Evolutionary conservation across 495 filamentous ascomycete species (phyloP), one percentile per base, ranked within the genome.

Genomic region (Trichoderma orchidacearum): DNA sequence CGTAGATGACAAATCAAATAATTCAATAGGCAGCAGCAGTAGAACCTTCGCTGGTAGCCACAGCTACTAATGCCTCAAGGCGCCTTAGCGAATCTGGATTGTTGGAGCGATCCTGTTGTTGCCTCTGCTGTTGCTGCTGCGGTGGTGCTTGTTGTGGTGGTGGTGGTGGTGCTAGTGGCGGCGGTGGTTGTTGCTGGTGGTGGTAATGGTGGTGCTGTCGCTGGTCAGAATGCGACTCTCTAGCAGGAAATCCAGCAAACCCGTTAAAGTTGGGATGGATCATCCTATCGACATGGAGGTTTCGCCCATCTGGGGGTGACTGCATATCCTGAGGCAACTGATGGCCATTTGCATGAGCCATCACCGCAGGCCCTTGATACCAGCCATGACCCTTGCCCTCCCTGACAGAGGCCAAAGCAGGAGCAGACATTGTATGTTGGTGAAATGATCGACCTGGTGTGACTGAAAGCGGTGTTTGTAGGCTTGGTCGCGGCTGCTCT

Each of bases 41-140:
- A 6, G 85, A 81, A 41, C 87, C 83, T 64, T 95, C 87, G 58
- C 85, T 87, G 2, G 90, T 93, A 8, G 90, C 90, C 55, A 93
- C 89, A 3, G 90, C 90, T 27, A 95, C 90, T 30, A 96, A 79
- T 15, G 88, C 87, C 57, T 96, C 86, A 23, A 96, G 71, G 13
- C 87, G 75, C 54, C 80, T 77, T 82, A 91, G 50, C 68, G 72
- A 59, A 68, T 70, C 62, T 50, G 62, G 31, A 50, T 62, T 71
- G 55, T 69, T 59, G 53, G 64, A 21, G n/a, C 30, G 31, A 5
- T 34, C 31, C 31, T 60, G 62, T n/a, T 58, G 55, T 15, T 52
- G 60, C 17, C 58, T 56, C n/a, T 48, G 45, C 13, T 57, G 59
- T 21, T 51, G 35, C 3, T 51, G 59, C 41, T 58, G 57, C 8